These are phyloP conservation scores for Pseudomicrostroma phylloplanum DNA, from an alignment of 1,284 basidiomycete species.

Conservation along the genomic window DNA sequence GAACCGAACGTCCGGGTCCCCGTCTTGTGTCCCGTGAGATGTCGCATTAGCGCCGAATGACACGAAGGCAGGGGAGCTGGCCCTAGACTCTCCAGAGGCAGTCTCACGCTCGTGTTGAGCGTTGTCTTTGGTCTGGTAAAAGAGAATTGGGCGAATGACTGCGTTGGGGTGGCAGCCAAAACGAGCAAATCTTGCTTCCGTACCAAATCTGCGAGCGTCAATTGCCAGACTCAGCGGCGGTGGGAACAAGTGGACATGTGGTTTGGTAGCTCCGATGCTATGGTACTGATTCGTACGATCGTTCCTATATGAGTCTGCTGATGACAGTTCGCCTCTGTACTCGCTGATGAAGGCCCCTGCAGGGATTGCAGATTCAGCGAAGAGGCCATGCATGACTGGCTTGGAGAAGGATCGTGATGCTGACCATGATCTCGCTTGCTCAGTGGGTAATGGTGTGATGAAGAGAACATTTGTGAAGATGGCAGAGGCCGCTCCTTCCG, in stretches of 20 bases:
- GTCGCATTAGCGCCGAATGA: not conserved
- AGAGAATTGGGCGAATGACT: conserved; percentile 70
- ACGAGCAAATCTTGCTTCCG: conserved; percentile 67
- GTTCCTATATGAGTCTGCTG: conserved; percentile 46
- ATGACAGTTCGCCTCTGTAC: conserved; percentile 49
- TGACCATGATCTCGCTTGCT: conserved; percentile 51
- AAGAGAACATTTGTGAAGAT: conserved; percentile 42
- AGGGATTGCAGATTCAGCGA: conserved; percentile 49
- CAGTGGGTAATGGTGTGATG: conserved; percentile 24
- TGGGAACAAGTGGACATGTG: conserved; percentile 71
- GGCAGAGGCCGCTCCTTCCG: conserved; percentile 38
- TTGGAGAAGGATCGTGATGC: conserved; percentile 50
- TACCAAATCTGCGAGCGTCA: conserved; percentile 74
- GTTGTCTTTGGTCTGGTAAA: conserved; percentile 33
- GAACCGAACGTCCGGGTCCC: conserved; percentile 61
- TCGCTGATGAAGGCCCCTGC: conserved; percentile 51
- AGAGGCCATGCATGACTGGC: conserved; percentile 52
- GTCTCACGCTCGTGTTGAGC: not conserved
- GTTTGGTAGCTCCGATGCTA: conserved; percentile 56
- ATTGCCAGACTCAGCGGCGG: conserved; percentile 73
- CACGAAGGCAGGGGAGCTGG: not conserved
- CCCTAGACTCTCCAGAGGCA: not conserved
- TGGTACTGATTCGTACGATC: conserved; percentile 59
- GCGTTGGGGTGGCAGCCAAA: conserved; percentile 85
- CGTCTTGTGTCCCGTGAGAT: conserved; percentile 27